Evolutionary conservation across 495 filamentous ascomycete genomes (phyloP).

Genomic region (Xylaria nigripes): DNA sequence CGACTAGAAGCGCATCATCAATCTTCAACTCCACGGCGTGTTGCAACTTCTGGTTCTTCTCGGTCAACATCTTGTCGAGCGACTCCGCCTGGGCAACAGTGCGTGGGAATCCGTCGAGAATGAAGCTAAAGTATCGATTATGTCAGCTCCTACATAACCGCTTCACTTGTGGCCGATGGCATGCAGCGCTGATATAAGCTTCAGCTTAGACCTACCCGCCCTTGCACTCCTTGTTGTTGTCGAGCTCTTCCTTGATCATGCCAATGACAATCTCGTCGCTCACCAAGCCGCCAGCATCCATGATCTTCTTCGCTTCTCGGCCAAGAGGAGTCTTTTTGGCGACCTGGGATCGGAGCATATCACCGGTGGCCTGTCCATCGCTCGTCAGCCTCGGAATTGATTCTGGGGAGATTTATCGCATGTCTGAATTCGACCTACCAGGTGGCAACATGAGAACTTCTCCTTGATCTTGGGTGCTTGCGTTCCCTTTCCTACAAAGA

Average conservation of each 20-base stretch:
- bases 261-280: constrained; percentile 98
- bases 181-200: not conserved
- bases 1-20: constrained; percentile 84
- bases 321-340: constrained; percentile 94
- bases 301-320: constrained; percentile 99
- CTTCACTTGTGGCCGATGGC: not conserved
- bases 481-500: constrained; percentile 82
- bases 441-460: constrained; percentile 90
- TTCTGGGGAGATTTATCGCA: constrained; percentile 6
- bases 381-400: not conserved
- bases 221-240: constrained; percentile 90
- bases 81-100: constrained; percentile 92
- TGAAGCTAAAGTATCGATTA: constrained; percentile 58
- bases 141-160: constrained; percentile 5
- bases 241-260: constrained; percentile 97
- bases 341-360: constrained; percentile 98
- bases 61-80: constrained; percentile 80
- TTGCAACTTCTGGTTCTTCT: constrained; percentile 68
- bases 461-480: constrained; percentile 97
- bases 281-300: constrained; percentile 95
- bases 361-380: constrained; percentile 76
- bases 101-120: constrained; percentile 95
- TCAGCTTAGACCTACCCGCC: constrained; percentile 61
- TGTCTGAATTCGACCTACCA: constrained; percentile 53
- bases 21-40: constrained; percentile 96